phyloP scores from a whole-genome alignment of 257 asterid genomes.

The Forsythia viridissima region DNA sequence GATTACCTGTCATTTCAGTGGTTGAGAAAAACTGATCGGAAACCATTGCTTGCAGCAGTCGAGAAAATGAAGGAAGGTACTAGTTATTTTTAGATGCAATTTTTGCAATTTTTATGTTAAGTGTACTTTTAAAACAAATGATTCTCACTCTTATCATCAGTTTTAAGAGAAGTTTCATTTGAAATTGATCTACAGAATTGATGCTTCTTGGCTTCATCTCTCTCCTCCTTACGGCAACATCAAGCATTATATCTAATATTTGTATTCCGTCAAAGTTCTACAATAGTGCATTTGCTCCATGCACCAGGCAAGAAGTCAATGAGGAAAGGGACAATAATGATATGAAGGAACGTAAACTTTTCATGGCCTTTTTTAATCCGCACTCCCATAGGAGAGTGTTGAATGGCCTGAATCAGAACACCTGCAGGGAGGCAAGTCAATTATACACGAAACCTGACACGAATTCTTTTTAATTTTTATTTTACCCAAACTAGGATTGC shows the following conservation, averaged over 20 bases:
- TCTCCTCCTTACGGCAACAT: constrained; percentile 88
- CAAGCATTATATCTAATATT: constrained; percentile 81
- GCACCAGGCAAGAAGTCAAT: constrained; percentile 58
- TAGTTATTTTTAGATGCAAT: neutral
- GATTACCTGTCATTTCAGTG: constrained; percentile 54
- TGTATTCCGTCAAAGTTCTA: constrained; percentile 89
- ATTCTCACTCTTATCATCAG: constrained; percentile 6
- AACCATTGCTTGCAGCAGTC: constrained; percentile 86
- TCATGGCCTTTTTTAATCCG: constrained; percentile 48
- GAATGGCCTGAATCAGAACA: constrained; percentile 58
- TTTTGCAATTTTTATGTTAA: constrained; percentile 1
- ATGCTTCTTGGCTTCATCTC: constrained; percentile 99
- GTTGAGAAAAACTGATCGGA: constrained; percentile 79
- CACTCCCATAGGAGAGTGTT: constrained; percentile 57
- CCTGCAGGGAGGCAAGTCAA: constrained; percentile 68
- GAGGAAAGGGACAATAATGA: constrained; percentile 45
- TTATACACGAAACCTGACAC: constrained; percentile 9
- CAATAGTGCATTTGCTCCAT: constrained; percentile 74
- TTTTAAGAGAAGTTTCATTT: constrained; percentile 17
- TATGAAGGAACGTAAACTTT: constrained; percentile 57
- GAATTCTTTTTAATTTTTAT: neutral
- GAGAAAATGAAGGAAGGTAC: constrained; percentile 83
- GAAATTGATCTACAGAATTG: constrained; percentile 60
- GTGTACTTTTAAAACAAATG: neutral
- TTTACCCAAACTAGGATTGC: constrained; percentile 5